Evolutionary conservation across 2,329 filamentous ascomycete species (phyloP), one percentile per base, ranked within the genome.

Genomic region (Diaporthe citri): DNA sequence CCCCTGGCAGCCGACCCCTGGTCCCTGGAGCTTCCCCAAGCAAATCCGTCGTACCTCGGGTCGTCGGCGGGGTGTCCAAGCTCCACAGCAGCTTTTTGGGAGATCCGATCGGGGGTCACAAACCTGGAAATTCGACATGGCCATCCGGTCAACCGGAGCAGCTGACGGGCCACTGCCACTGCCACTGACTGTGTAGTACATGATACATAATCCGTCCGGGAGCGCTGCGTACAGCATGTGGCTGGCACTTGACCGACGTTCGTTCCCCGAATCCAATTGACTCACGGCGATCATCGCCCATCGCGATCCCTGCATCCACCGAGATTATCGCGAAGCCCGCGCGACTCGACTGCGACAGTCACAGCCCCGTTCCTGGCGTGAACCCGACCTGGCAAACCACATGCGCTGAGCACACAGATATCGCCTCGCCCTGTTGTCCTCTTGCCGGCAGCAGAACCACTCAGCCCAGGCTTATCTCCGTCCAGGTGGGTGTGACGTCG

Each of bases 111-210:
- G 64, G 64, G 60, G 64, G 34, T 52, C 64, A 25, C 64, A 67
- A 51, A 67, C 46, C 46, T 39, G 64, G 64, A 67, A 51, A 25
- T 67, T 52, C 64, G 13, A 67, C 20, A 67, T 25, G 46, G 20
- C 43, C 64, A 67, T 36, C 64, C 64, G 64, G 46, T 67, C 64
- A 67, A 67, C 64, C 64, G 64, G 64, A 67, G 46, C 46, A 67
- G 46, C 64, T 34, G 43, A 36, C 15, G 43, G 22, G 31, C 62
- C 31, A 67, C 43, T 34, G 20, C 43, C 25, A 66, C 36, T 60
- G 36, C 13, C n/a, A 41, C 39, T 31, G n/a, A 12, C 60, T 34
- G 34, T 43, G 64, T 67, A 28, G 62, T 67, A 67, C 62, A 67
- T 67, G 25, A 52, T 48, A 8, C 62, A 51, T 67, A 48, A 51